phyloP scores from a whole-genome alignment of 306 rosid species.

The Begonia loranthoides region DNA sequence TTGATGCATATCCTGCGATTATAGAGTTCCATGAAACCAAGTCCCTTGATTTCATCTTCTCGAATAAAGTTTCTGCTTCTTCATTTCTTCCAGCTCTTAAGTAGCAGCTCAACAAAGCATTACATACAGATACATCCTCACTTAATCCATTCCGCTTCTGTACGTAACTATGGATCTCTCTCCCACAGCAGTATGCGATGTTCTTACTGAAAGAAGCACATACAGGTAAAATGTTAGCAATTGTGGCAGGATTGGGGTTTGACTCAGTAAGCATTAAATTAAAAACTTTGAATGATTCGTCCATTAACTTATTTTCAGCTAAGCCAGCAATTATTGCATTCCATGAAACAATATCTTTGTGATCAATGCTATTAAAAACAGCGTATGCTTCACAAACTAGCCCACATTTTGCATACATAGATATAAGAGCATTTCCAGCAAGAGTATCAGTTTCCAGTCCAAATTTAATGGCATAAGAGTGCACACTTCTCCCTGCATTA shows the following conservation, averaged over 20 bases:
- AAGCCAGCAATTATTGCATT: slow-evolving; percentile 79
- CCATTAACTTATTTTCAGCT: slow-evolving; percentile 38
- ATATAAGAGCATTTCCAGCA: slow-evolving; percentile 60
- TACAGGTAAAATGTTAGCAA: slow-evolving; percentile 58
- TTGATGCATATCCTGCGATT: slow-evolving; percentile 56
- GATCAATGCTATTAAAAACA: slow-evolving; percentile 36
- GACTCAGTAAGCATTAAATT: slow-evolving; percentile 46
- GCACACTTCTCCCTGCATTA: slow-evolving; percentile 42
- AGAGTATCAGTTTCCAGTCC: slow-evolving; percentile 52
- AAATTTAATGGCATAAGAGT: slow-evolving; percentile 50
- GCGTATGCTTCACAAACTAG: slow-evolving; percentile 41
- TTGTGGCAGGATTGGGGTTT: slow-evolving; percentile 54
- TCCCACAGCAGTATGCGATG: slow-evolving; percentile 38
- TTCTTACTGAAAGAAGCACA: slow-evolving; percentile 37
- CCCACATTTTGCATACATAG: slow-evolving; percentile 76
- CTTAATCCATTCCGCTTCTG: slow-evolving; percentile 36
- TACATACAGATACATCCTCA: slow-evolving; percentile 45
- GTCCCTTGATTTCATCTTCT: slow-evolving; percentile 54
- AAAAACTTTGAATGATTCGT: slow-evolving; percentile 43
- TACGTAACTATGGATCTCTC: slow-evolving; percentile 59
- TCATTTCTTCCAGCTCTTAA: slow-evolving; percentile 38
- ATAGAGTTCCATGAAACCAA: slow-evolving; percentile 87
- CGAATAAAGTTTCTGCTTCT: slow-evolving; percentile 51
- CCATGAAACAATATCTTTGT: slow-evolving; percentile 80
- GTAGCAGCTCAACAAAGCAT: slow-evolving; percentile 77